Evolutionary conservation across 140 eudicot species (phyloP).

Genomic region (Artemisia princeps): DNA sequence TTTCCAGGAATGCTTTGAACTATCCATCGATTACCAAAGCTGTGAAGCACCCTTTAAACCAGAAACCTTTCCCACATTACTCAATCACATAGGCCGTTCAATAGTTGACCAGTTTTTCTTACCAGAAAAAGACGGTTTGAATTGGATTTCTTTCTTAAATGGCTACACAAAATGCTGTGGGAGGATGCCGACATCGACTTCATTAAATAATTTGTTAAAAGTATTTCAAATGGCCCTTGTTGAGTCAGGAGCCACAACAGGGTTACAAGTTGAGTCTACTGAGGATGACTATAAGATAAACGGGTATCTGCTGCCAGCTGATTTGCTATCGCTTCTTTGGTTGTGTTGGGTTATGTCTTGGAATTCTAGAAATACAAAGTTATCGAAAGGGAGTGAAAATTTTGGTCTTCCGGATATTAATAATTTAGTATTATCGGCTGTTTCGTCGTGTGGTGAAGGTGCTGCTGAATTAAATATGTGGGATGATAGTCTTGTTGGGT

Average conservation of each 20-base stretch:
- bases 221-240: constrained; percentile 35
- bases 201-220: constrained; percentile 41
- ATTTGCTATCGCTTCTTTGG: constrained; percentile 61
- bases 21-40: constrained; percentile 35
- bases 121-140: constrained; percentile 50
- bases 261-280: constrained; percentile 48
- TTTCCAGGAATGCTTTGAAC: constrained; percentile 61
- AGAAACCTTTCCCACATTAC: constrained; percentile 33
- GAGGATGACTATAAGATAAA: constrained; percentile 62
- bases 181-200: constrained; percentile 49
- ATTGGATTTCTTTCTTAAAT: constrained; percentile 65
- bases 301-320: constrained; percentile 56
- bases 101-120: constrained; percentile 57
- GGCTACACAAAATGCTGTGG: constrained; percentile 73
- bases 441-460: constrained; percentile 47
- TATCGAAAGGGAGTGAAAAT: constrained; percentile 22
- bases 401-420: constrained; percentile 55
- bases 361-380: constrained; percentile 35
- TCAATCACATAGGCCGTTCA: constrained; percentile 42
- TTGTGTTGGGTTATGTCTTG: constrained; percentile 74
- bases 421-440: constrained; percentile 66
- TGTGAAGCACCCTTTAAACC: constrained; percentile 37
- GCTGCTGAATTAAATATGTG: constrained; percentile 36
- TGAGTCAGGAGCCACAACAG: constrained; percentile 59
- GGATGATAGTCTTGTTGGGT: constrained; percentile 28